phyloP scores from a whole-genome alignment of 495 filamentous ascomycete species.

The Xylaria flabelliformis region DNA sequence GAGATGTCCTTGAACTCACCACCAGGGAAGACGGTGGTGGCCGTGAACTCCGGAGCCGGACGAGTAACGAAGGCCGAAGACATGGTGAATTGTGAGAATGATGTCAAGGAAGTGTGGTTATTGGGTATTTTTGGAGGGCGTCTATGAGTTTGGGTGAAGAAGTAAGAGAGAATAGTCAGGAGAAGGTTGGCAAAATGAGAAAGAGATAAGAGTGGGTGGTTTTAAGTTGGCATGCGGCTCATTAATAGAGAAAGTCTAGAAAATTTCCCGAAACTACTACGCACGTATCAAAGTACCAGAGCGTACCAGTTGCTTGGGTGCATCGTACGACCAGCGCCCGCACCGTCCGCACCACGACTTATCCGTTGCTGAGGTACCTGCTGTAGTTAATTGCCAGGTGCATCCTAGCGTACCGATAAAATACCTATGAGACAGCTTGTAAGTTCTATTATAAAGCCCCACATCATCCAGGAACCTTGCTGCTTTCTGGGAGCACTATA shows the following conservation, averaged over 20 bases:
- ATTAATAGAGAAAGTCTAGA: not conserved
- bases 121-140: not conserved
- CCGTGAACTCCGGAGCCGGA: constrained; percentile 58
- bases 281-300: not conserved
- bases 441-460: not conserved
- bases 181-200: not conserved
- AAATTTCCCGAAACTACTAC: constrained; percentile 11
- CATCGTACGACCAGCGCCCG: constrained; percentile 13
- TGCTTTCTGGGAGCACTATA: constrained; percentile 6
- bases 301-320: constrained; percentile 3
- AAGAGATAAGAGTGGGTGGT: not conserved
- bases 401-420: constrained; percentile 1
- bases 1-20: constrained; percentile 53
- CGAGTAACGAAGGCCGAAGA: constrained; percentile 57
- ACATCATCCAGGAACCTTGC: not conserved
- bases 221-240: constrained; percentile 1
- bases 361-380: not conserved
- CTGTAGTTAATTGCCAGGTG: not conserved
- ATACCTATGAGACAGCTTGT: not conserved
- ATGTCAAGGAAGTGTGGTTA: not conserved
- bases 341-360: constrained; percentile 12
- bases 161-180: not conserved
- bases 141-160: not conserved
- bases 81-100: constrained; percentile 29
- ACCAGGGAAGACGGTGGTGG: constrained; percentile 54